phyloP scores from a whole-genome alignment of 2,329 filamentous ascomycete genomes.

The Piedraia hortae region DNA sequence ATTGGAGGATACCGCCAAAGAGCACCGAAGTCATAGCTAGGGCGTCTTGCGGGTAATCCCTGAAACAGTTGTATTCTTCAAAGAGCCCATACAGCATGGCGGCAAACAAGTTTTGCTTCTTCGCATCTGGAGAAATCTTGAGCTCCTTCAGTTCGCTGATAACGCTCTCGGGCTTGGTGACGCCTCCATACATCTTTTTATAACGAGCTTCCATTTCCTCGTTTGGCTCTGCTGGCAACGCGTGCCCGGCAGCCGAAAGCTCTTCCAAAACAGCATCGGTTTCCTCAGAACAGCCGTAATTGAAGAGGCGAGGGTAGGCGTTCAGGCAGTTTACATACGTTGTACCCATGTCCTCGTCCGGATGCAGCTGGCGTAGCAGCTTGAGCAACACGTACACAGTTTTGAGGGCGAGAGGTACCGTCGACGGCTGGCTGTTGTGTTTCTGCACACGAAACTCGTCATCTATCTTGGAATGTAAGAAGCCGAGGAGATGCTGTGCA shows the following conservation, averaged over 20 bases:
- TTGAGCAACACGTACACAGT: constrained; percentile 59
- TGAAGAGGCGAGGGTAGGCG: constrained; percentile 79
- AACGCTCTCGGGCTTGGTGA: constrained; percentile 63
- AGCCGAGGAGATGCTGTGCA: constrained; percentile 45
- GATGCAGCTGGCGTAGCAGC: constrained; percentile 36
- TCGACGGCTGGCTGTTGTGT: constrained; percentile 36
- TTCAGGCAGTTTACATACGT: constrained; percentile 76
- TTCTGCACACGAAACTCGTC: constrained; percentile 53
- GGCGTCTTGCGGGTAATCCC: constrained; percentile 86
- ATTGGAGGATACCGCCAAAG: constrained; percentile 72
- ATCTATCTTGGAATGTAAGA: constrained; percentile 59
- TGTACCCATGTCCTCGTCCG: constrained; percentile 42
- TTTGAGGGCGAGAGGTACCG: constrained; percentile 53
- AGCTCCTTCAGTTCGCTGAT: constrained; percentile 63
- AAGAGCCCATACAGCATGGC: constrained; percentile 98
- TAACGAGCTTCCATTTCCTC: constrained; percentile 92
- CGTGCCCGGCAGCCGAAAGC: constrained; percentile 23
- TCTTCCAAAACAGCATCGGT: constrained; percentile 69
- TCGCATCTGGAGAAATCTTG: constrained; percentile 58
- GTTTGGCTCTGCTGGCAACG: constrained; percentile 51
- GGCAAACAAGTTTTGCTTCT: constrained; percentile 82
- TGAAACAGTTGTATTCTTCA: constrained; percentile 88
- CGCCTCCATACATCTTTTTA: constrained; percentile 89
- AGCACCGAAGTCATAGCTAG: constrained; percentile 85
- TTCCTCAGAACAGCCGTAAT: constrained; percentile 52